Evolutionary conservation across 2,329 filamentous ascomycete species (phyloP), one percentile per base, ranked within the genome.

Genomic region (Clonostachys chloroleuca): DNA sequence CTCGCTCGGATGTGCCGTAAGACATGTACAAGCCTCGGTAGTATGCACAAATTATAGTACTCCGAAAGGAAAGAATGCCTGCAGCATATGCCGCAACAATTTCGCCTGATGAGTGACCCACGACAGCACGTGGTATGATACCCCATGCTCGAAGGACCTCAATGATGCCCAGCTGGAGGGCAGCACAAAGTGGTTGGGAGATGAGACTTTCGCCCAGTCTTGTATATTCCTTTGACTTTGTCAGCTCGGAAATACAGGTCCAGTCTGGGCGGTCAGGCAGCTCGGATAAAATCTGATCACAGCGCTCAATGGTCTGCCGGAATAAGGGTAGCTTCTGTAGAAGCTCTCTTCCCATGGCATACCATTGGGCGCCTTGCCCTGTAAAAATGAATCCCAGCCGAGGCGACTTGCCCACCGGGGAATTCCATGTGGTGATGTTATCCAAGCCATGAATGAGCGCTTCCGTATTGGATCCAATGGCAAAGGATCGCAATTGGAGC

Each of bases 71-170:
- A 0, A 73, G 44, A 3, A 59, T 55, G 3, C 66, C 68, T 2
- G 64, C 56, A 3, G 67, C 59, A 47, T 69, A 73, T 0, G 71
- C 70, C 17, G 70, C 69, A 2, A 52, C 67, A 42, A 73, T 72
- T 49, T 75, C 72, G 10, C 72, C 72, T 14, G 61, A 66, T 0
- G 69, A 72, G 49, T 75, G 71, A 4, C 71, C 68, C 5, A 62
- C 57, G 2, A 72, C 66, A 10, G 59, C 63, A 1, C 48, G 20
- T 2, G 69, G 65, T n/a, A 41, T 48, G 33, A 74, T 61, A 1
- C 59, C 59, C 61, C 67, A 69, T 3, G 50, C 49, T 6, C 44
- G 43, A 2, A 74, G 48, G 4, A 73, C 48, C 8, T 67, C 59
- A 4, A 67, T 57, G 3, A 74, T 48, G 2, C 64, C 59, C 5